Conservation (phyloP, 1,284 basidiomycete genomes). For the Cutaneotrichosporon sp. region DNA sequence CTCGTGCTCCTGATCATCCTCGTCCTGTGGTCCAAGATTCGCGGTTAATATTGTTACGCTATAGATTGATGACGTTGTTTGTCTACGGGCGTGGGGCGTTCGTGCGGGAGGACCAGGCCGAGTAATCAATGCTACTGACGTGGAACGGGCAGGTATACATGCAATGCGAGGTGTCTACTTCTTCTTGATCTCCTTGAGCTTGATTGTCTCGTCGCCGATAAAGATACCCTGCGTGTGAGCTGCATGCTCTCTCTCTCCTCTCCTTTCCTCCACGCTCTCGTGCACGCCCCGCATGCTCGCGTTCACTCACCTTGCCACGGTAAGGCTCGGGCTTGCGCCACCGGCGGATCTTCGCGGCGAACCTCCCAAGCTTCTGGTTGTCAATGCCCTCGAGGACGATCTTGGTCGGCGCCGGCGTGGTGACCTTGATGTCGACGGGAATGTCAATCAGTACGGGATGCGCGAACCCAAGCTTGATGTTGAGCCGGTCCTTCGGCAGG, state of each 20-base stretch:
- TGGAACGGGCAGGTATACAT: conserved; percentile 28
- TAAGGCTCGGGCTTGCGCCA: conserved; percentile 94
- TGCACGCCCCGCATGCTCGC: background rate
- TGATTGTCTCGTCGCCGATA: conserved; percentile 81
- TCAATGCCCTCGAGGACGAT: conserved; percentile 58
- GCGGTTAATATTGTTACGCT: conserved; percentile 14
- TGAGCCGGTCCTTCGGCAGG: conserved; percentile 56
- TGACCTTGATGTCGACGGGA: conserved; percentile 71
- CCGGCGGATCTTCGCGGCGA: conserved; percentile 79
- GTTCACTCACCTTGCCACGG: conserved; percentile 81
- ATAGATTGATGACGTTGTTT: conserved; percentile 1
- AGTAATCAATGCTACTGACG: background rate
- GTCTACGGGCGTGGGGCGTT: background rate
- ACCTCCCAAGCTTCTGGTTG: conserved; percentile 70
- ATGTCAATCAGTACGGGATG: conserved; percentile 82
- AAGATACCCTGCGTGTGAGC: conserved; percentile 71
- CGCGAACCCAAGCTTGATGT: conserved; percentile 88
- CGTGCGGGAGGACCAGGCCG: background rate
- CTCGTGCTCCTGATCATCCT: conserved; percentile 53
- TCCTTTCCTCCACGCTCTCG: background rate
- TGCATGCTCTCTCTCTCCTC: background rate
- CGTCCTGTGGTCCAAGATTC: conserved; percentile 53
- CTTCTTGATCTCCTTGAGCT: conserved; percentile 90
- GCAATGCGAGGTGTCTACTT: conserved; percentile 62
- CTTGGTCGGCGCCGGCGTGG: conserved; percentile 56